These are phyloP conservation scores for Coniochaeta sp. DNA, from an alignment of 2,329 filamentous ascomycete genomes.

Conservation along the genomic window DNA sequence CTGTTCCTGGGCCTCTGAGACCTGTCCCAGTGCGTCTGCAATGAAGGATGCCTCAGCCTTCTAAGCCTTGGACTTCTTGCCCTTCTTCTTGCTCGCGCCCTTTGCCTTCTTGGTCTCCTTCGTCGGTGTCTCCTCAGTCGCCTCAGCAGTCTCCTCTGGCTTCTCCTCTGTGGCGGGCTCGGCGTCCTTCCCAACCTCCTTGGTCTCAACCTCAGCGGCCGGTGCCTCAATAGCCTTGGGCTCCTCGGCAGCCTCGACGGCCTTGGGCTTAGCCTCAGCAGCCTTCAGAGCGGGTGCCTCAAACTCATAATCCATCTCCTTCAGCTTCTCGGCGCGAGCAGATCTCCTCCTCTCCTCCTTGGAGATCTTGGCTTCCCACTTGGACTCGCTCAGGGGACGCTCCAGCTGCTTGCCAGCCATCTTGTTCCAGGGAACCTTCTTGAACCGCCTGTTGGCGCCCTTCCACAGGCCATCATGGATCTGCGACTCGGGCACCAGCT, in stretches of 20 bases:
- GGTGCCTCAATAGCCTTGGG: conserved; percentile 28
- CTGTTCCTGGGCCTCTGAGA: conserved; percentile 10
- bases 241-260: conserved; percentile 24
- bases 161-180: conserved; percentile 17
- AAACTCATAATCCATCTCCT: conserved; percentile 78
- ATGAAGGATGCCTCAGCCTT: conserved; percentile 7
- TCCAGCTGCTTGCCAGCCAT: conserved; percentile 72
- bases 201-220: conserved; percentile 13
- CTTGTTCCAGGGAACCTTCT: conserved; percentile 79
- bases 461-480: conserved; percentile 81
- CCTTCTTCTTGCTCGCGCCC: conserved; percentile 14
- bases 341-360: conserved; percentile 66
- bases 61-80: conserved; percentile 21
- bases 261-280: conserved; percentile 20
- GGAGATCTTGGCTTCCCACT: conserved; percentile 71
- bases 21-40: too few relatives aligned
- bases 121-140: conserved; percentile 25
- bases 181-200: conserved; percentile 29
- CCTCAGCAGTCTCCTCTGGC: conserved; percentile 14
- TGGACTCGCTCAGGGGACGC: conserved; percentile 63
- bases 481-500: conserved; percentile 67
- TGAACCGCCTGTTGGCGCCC: conserved; percentile 84
- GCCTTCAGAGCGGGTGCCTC: conserved; percentile 65
- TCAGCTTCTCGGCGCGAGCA: conserved; percentile 65
- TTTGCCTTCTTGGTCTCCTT: conserved; percentile 23